Conservation (phyloP, 2,329 filamentous ascomycete species). For the Berkeleyomyces basicola region DNA sequence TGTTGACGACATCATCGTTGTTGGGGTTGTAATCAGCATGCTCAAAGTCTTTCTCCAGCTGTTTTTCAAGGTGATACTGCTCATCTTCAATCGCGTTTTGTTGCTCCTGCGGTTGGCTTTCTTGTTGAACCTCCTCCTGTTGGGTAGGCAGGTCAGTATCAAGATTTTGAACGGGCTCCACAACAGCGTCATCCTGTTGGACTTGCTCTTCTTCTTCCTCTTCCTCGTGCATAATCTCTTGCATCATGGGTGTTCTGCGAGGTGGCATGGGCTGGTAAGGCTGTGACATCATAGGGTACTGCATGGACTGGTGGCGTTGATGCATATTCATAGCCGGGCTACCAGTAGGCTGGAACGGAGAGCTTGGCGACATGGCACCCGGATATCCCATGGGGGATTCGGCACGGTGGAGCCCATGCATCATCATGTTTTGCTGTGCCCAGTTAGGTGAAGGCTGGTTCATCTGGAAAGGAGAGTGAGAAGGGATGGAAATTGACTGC, state of each 20-base stretch:
- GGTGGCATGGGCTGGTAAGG: conserved; percentile 39
- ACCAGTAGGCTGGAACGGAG: conserved; percentile 32
- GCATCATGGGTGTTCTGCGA: conserved; percentile 44
- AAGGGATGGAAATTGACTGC: conserved; percentile 53
- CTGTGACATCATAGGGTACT: conserved; percentile 32
- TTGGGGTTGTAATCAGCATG: conserved; percentile 62
- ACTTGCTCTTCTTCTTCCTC: conserved; percentile 44
- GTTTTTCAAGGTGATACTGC: conserved; percentile 69
- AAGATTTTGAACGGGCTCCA: neutral
- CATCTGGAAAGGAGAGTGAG: conserved; percentile 52
- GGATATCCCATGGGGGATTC: conserved; percentile 49
- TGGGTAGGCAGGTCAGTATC: conserved; percentile 25
- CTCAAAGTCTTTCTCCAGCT: conserved; percentile 61
- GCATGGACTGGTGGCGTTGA: conserved; percentile 42
- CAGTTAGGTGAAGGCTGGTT: conserved; percentile 45
- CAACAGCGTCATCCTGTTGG: neutral
- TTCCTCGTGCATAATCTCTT: conserved; percentile 47
- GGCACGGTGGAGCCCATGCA: conserved; percentile 35
- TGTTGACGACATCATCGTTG: conserved; percentile 24
- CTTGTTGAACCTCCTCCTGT: conserved; percentile 32
- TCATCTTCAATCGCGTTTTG: conserved; percentile 58
- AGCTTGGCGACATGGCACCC: conserved; percentile 45
- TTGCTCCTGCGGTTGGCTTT: conserved; percentile 48
- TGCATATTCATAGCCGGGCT: conserved; percentile 30
- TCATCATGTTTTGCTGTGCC: conserved; percentile 39